A percentile compares a stretch with the other conserved stretches of the same genome.
phyloP scores from a whole-genome alignment of 495 filamentous ascomycete species.

The Talaromyces thailandensis region DNA sequence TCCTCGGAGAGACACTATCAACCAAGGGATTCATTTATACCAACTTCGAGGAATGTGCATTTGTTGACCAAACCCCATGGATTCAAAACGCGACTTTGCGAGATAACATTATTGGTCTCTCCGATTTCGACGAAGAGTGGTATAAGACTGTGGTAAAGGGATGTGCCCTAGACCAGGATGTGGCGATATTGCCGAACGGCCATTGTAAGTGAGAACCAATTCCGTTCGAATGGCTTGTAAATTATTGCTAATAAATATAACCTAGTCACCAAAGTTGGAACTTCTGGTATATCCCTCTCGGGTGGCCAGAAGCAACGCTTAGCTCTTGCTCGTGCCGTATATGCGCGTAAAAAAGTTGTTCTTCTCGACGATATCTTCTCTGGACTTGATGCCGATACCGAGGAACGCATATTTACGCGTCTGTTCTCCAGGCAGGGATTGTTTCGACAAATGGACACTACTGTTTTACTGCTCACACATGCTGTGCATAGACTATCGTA shows the following conservation, averaged over 20 bases:
- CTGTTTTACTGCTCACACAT: constrained; percentile 21
- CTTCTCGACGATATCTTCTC: constrained; percentile 54
- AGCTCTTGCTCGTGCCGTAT: constrained; percentile 49
- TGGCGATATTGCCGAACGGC: constrained; percentile 50
- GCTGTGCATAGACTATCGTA: constrained; percentile 37
- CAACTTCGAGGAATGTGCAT: constrained; percentile 32
- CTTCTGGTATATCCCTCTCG: constrained; percentile 57
- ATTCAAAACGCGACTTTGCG: constrained; percentile 49
- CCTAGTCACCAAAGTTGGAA: constrained; percentile 2
- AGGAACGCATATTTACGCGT: constrained; percentile 47
- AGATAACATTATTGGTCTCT: constrained; percentile 48
- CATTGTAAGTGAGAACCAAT: constrained; percentile 65
- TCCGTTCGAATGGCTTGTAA: too few species aligned
- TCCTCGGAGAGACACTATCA: constrained; percentile 25
- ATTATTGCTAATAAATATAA: too few species aligned
- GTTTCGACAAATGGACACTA: constrained; percentile 35
- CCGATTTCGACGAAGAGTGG: constrained; percentile 42
- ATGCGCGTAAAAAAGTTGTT: constrained; percentile 40
- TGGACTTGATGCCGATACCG: constrained; percentile 52
- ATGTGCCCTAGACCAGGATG: constrained; percentile 49
- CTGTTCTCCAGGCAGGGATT: constrained; percentile 49
- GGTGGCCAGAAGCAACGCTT: constrained; percentile 74
- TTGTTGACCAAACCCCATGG: constrained; percentile 44
- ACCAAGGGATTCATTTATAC: constrained; percentile 29
- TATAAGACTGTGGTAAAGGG: constrained; percentile 54